These are phyloP conservation scores for Euphorbia lathyris DNA, from an alignment of 345 rosid genomes.

Conservation along the genomic window DNA sequence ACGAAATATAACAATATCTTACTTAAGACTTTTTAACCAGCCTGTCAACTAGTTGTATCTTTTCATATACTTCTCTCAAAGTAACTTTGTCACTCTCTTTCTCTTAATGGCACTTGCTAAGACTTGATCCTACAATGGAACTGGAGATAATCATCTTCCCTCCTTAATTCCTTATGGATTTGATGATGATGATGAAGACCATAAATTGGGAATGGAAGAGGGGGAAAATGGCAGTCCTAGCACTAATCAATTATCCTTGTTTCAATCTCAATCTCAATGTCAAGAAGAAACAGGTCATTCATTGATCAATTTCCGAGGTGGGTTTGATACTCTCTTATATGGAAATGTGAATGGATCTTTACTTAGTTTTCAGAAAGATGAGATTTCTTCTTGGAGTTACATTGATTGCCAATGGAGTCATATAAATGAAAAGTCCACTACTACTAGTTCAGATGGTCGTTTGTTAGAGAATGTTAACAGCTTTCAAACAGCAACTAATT, in stretches of 20 bases:
- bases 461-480: conserved; percentile 35
- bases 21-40: conserved; percentile 1
- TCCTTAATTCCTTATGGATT: conserved; percentile 26
- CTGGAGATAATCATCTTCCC: conserved; percentile 17
- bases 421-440: no score
- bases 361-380: conserved; percentile 53
- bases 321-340: conserved; percentile 22
- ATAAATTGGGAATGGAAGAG: conserved; percentile 24
- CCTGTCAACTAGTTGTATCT: conserved; percentile 2
- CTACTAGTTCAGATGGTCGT: conserved; percentile 24
- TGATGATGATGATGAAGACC: conserved; percentile 11
- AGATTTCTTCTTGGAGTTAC: conserved; percentile 31
- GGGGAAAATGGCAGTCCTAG: no score
- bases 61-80: conserved; percentile 19
- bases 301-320: conserved; percentile 56
- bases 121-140: conserved; percentile 13
- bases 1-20: conserved; percentile 12
- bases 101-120: conserved; percentile 51
- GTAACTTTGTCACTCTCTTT: conserved; percentile 2
- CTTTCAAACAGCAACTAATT: conserved; percentile 37
- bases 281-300: conserved; percentile 42
- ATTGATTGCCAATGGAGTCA: conserved; percentile 32
- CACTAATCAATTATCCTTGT: conserved; percentile 43
- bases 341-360: conserved; percentile 46
- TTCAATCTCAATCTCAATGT: conserved; percentile 26